Base-by-base conservation (phyloP, 441 rosid species). In the Sinapis alba region DNA sequence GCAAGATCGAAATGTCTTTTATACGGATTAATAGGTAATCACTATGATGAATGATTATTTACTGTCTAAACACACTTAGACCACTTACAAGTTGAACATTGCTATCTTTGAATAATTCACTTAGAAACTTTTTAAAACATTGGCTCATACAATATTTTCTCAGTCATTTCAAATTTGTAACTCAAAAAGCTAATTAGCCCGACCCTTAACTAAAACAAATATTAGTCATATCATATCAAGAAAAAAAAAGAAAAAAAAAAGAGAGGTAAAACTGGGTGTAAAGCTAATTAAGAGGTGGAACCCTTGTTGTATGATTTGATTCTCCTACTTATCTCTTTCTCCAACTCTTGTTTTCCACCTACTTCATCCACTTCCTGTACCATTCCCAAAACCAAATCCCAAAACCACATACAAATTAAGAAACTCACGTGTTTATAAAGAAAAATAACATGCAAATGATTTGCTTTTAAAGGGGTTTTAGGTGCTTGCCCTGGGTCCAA, bases 351-450 rank as follows among this genome's bases (percentile, higher is more conserved):
- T 0, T 50, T 15, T 15, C 98, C 99, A 73, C 93, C 98, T 16
- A 92, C 94, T 76, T 94, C 87, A 76, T 89, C 97, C 15, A 94
- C 5, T 79, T 92, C 99, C 99, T 94, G 80, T 80, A 78, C 32
- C 62, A 15, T 32, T 24, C 15, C 65, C n/a, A 24, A 57, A 57
- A 24, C 36, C 19, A 26, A 58, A n/a, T n/a, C 6, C 32, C 20
- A 6, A 59, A 58, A 26, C 34, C 65, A 27, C 62, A 41, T 27
- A n/a, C 4, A 16, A 3, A 65, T 0, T 8, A 54, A 54, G 7
- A 20, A 54, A 54, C n/a, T 54, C 61, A 56, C 61, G 61, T 56
- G 30, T 23, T 56, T 11, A 56, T 8, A 56, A 4, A 24, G 5
- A 9, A 53, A 54, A 56, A 56, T 56, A 56, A 56, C 61, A 56